These are phyloP conservation scores for Pseudonitzschia multiseries DNA, from an alignment of 108 stramenopile genomes.

Conservation along the genomic window DNA sequence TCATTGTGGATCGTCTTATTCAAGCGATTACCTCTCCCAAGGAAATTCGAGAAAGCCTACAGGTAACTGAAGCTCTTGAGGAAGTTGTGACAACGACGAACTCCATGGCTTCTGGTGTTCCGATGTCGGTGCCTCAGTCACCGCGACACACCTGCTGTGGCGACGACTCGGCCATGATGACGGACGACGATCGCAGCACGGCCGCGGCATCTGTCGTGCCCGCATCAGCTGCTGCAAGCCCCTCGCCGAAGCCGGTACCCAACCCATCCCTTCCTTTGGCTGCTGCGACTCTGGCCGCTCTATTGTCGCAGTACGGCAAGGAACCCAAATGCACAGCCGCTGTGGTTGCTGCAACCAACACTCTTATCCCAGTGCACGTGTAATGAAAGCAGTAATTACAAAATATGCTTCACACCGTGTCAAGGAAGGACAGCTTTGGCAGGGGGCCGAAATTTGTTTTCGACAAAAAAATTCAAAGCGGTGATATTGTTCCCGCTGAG, in stretches of 20 bases:
- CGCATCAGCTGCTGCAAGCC: conserved; percentile 1
- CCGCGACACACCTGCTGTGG: not conserved
- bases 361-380: conserved; percentile 39
- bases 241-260: not conserved
- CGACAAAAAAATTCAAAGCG: no score
- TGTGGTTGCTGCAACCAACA: conserved; percentile 19
- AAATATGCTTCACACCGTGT: not conserved
- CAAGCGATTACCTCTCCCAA: conserved; percentile 55
- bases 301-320: conserved; percentile 64
- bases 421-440: no score
- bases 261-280: conserved; percentile 56
- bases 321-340: conserved; percentile 15
- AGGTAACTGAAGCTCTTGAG: conserved; percentile 20
- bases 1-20: conserved; percentile 79
- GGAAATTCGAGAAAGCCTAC: conserved; percentile 40
- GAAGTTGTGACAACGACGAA: not conserved
- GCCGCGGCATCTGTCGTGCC: conserved; percentile 4
- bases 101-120: not conserved
- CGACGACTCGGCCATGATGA: conserved; percentile 3
- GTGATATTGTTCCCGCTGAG: no score
- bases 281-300: conserved; percentile 76
- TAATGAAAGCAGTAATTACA: not conserved
- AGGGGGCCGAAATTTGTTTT: no score
- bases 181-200: conserved; percentile 5
- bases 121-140: conserved; percentile 19